These are phyloP conservation scores for Rhexocercosporidium sp. DNA, from an alignment of 2,329 filamentous ascomycete species.

Conservation along the genomic window DNA sequence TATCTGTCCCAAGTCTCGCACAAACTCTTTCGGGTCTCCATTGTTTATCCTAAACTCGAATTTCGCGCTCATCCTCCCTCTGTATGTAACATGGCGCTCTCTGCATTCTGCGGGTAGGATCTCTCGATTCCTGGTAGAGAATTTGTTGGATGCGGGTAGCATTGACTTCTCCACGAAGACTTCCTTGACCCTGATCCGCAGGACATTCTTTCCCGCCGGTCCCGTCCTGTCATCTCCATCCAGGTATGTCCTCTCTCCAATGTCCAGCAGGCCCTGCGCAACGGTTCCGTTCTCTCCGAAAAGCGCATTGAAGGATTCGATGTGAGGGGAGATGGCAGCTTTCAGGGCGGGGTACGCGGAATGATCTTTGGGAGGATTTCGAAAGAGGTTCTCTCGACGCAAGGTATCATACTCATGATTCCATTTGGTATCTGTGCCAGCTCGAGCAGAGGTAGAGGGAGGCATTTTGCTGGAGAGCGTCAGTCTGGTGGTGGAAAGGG, in stretches of 20 bases:
- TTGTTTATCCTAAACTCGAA: conserved; percentile 88
- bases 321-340: conserved; percentile 85
- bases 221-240: conserved; percentile 75
- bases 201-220: conserved; percentile 68
- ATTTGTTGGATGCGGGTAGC: conserved; percentile 83
- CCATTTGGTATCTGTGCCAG: conserved; percentile 71
- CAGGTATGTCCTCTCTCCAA: conserved; percentile 85
- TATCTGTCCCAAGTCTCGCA: conserved; percentile 84
- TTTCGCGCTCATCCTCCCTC: conserved; percentile 81
- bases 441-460: conserved; percentile 27
- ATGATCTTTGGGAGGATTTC: conserved; percentile 83
- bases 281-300: conserved; percentile 77
- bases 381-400: conserved; percentile 86
- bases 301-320: conserved; percentile 93
- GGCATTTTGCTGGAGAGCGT: conserved; percentile 29
- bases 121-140: conserved; percentile 77
- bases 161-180: conserved; percentile 82
- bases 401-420: conserved; percentile 84
- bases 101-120: conserved; percentile 92
- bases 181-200: conserved; percentile 80
- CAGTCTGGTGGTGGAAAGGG: neutral
- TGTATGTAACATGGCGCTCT: conserved; percentile 90
- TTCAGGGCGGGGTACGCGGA: conserved; percentile 88
- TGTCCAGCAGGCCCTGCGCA: conserved; percentile 80
- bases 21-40: conserved; percentile 80